phyloP scores from a whole-genome alignment of 1,139 yeast genomes.

The Geotrichum europaeum region DNA sequence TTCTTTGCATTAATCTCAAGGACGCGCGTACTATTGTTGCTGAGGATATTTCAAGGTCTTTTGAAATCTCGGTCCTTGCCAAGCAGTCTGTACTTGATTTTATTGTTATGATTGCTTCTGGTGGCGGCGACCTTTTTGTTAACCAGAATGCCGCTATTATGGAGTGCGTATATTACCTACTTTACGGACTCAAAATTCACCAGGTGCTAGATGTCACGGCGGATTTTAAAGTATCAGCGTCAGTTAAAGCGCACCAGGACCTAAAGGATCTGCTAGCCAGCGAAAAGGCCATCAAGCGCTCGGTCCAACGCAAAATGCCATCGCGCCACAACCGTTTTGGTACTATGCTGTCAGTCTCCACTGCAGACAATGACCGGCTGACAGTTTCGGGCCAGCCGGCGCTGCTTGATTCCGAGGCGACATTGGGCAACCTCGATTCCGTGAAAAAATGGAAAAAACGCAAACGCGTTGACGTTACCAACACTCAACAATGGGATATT shows the following conservation, averaged over 20 bases:
- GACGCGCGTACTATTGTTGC: conserved; percentile 28
- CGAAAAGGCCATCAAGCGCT: conserved; percentile 51
- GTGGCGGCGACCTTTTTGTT: conserved; percentile 60
- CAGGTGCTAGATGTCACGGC: conserved; percentile 12
- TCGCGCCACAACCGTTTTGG: conserved; percentile 92
- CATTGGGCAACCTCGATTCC: conserved; percentile 57
- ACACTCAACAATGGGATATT: conserved; percentile 27
- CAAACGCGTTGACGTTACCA: conserved; percentile 38
- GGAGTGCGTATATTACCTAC: conserved; percentile 62
- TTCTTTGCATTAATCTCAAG: conserved; percentile 70
- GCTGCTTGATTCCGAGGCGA: conserved; percentile 41
- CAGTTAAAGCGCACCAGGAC: conserved; percentile 18
- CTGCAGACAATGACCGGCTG: conserved; percentile 50
- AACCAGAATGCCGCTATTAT: conserved; percentile 58
- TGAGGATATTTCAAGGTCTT: conserved; percentile 65
- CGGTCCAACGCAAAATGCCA: conserved; percentile 36
- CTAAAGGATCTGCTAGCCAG: conserved; percentile 51
- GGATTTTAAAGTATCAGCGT: conserved; percentile 7
- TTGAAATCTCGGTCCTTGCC: conserved; percentile 52
- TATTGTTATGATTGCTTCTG: conserved; percentile 59
- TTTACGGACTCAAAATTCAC: conserved; percentile 33
- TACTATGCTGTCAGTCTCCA: conserved; percentile 65
- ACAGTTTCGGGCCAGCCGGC: conserved; percentile 78
- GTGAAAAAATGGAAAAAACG: conserved; percentile 59
- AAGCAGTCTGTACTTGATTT: conserved; percentile 68